A percentile compares a stretch with the other conserved stretches of the same genome.
Evolutionary conservation across 2,329 filamentous ascomycete genomes (phyloP).

Genomic region (Corniculantispora saksenae): DNA sequence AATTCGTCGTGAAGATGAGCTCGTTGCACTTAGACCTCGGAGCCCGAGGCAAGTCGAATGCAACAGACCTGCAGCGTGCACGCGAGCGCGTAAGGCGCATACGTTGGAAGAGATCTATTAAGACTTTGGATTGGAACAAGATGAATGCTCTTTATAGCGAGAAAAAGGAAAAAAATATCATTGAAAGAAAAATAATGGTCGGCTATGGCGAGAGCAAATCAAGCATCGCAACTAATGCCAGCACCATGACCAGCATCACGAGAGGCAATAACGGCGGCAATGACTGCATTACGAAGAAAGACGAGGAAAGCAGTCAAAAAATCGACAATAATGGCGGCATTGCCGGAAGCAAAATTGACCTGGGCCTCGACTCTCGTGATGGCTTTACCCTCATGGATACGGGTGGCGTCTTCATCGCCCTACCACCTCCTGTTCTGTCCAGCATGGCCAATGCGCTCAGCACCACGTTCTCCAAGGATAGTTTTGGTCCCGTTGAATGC

Average conservation of each 20-base stretch:
- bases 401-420: neutral
- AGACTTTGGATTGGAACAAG: neutral
- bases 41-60: neutral
- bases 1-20: slow-evolving; percentile 6
- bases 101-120: neutral
- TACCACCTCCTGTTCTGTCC: neutral
- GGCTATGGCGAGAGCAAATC: too few relatives aligned
- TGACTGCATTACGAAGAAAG: neutral
- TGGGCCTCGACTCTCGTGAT: neutral
- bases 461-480: neutral
- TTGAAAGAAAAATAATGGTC: too few relatives aligned
- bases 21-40: neutral
- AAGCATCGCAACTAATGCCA: too few relatives aligned
- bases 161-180: too few relatives aligned
- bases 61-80: neutral
- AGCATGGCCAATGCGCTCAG: neutral
- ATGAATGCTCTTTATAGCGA: too few relatives aligned
- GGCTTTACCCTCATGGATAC: slow-evolving; percentile 4
- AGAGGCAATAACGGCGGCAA: neutral
- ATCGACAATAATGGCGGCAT: neutral
- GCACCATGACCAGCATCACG: too few relatives aligned
- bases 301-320: neutral
- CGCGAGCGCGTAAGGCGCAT: neutral
- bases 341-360: neutral
- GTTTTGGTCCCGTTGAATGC: neutral